phyloP scores from a whole-genome alignment of 169 alveolate species.

The Babesia gibsoni region DNA sequence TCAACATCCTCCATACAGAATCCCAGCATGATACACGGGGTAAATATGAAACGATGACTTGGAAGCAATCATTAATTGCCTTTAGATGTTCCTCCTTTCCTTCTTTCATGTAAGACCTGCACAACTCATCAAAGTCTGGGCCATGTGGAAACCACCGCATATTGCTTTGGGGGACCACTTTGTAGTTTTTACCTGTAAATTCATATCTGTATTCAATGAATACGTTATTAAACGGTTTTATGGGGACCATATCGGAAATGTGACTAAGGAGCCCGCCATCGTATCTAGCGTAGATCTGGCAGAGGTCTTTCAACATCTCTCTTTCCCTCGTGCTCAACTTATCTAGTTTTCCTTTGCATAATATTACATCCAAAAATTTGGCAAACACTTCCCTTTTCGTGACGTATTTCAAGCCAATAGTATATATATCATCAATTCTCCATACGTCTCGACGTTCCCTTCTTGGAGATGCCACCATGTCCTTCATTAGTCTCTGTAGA shows the following conservation, averaged over 20 bases:
- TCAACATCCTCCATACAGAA: conserved; percentile 11
- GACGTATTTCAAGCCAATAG: conserved; percentile 3
- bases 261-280: no score
- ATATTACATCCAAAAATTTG: conserved; percentile 6
- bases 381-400: conserved; percentile 3
- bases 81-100: neutral
- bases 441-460: neutral
- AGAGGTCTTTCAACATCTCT: neutral
- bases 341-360: neutral
- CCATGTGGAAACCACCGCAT: no score
- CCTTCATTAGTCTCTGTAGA: neutral
- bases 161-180: no score
- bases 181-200: no score
- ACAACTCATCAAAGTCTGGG: neutral
- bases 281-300: neutral
- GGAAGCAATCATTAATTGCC: neutral
- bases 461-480: neutral
- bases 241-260: no score
- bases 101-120: neutral
- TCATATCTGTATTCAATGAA: no score
- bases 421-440: neutral
- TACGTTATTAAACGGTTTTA: no score
- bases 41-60: neutral
- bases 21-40: conserved; percentile 15
- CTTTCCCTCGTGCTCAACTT: neutral